Evolutionary conservation across 1,139 yeast genomes (phyloP).

Genomic region (Lodderomyces orthopsilosis): DNA sequence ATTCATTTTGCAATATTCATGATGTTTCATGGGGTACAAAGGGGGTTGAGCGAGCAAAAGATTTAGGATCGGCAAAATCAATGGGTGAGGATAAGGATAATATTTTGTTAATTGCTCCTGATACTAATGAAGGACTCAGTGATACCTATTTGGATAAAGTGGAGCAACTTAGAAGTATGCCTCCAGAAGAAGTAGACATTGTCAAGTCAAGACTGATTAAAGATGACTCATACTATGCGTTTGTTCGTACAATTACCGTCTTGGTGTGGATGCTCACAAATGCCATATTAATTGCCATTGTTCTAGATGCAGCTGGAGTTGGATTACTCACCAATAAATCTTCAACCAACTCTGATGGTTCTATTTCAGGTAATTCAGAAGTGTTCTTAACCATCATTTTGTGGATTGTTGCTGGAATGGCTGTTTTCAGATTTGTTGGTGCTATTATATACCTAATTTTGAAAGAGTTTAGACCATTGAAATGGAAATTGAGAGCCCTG

Average conservation of each 20-base stretch:
- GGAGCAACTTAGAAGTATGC: constrained; percentile 39
- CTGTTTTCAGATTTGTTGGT: constrained; percentile 42
- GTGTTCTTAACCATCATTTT: constrained; percentile 44
- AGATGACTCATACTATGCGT: constrained; percentile 45
- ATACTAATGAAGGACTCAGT: constrained; percentile 56
- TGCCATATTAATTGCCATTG: constrained; percentile 41
- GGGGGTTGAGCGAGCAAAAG: constrained; percentile 62
- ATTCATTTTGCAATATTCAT: constrained; percentile 82
- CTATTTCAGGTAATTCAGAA: constrained; percentile 37
- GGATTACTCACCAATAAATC: constrained; percentile 22
- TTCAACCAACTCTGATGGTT: constrained; percentile 24
- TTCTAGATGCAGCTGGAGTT: constrained; percentile 43
- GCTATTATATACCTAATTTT: constrained; percentile 36
- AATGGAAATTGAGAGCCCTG: constrained; percentile 36
- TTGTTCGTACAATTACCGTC: constrained; percentile 45
- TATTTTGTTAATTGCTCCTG: constrained; percentile 66
- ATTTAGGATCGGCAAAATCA: constrained; percentile 66
- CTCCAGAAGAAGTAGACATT: constrained; percentile 22
- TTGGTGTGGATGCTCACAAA: constrained; percentile 47
- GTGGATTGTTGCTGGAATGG: constrained; percentile 51
- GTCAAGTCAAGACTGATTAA: constrained; percentile 23
- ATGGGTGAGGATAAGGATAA: constrained; percentile 55
- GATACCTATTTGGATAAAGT: constrained; percentile 53
- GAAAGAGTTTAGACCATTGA: constrained; percentile 39
- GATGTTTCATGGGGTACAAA: constrained; percentile 90